phyloP scores from a whole-genome alignment of 1,139 yeast species.

The Pichia inconspicua region DNA sequence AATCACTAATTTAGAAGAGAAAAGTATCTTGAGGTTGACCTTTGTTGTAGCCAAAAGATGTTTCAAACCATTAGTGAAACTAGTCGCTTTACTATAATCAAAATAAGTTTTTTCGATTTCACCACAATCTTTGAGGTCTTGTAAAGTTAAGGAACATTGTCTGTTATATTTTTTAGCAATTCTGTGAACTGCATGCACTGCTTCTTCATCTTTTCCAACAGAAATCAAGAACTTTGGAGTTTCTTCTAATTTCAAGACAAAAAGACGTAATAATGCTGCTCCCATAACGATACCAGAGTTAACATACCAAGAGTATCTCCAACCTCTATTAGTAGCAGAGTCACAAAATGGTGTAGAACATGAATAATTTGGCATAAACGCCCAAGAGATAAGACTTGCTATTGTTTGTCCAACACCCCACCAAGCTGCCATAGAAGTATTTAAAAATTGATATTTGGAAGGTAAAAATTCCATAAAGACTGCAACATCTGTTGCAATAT shows the following conservation, averaged over 20 bases:
- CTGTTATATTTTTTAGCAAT: conserved; percentile 40
- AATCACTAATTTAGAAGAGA: conserved; percentile 33
- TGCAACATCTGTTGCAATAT: conserved; percentile 52
- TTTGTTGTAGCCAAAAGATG: conserved; percentile 19
- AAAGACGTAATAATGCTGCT: conserved; percentile 40
- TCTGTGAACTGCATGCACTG: conserved; percentile 31
- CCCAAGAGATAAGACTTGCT: conserved; percentile 49
- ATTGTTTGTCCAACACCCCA: conserved; percentile 61
- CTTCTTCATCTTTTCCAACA: conserved; percentile 47
- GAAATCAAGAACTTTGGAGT: conserved; percentile 52
- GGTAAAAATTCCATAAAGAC: conserved; percentile 55
- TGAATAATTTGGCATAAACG: conserved; percentile 42
- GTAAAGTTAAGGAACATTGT: conserved; percentile 37
- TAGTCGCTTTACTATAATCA: conserved; percentile 7
- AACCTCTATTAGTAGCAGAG: conserved; percentile 43
- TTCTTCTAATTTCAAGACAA: conserved; percentile 42
- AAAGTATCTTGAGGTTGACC: conserved; percentile 32
- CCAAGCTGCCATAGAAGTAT: conserved; percentile 50
- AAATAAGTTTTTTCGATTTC: conserved; percentile 23
- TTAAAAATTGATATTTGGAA: conserved; percentile 42
- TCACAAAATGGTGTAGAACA: conserved; percentile 41
- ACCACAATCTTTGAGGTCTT: conserved; percentile 40
- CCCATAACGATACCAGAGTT: conserved; percentile 47
- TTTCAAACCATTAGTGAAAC: conserved; percentile 16
- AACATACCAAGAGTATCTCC: conserved; percentile 52